A percentile compares a stretch with the other conserved stretches of the same genome.
These are phyloP conservation scores for Gypsophila paniculata DNA, from an alignment of 179 eudicot genomes.

Conservation along the genomic window DNA sequence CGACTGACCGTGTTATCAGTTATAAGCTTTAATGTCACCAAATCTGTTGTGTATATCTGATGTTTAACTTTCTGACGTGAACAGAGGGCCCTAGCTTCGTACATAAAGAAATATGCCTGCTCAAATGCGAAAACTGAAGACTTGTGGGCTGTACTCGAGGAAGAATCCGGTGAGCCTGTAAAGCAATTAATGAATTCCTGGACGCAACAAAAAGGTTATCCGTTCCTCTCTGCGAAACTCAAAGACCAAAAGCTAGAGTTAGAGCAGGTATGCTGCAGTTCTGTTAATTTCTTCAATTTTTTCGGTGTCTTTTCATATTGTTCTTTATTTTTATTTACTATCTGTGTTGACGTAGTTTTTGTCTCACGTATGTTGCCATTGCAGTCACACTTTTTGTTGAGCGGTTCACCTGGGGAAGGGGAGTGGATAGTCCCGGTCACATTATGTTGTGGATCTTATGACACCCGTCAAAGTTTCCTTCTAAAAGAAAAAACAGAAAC, in stretches of 20 bases:
- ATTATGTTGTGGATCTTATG: conserved; percentile 71
- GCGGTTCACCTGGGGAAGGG: conserved; percentile 72
- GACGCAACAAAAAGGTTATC: conserved; percentile 97
- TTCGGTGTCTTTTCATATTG: background rate
- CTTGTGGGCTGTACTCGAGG: conserved; percentile 89
- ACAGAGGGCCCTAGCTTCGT: conserved; percentile 89
- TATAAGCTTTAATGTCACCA: background rate
- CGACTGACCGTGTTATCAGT: too few relatives aligned
- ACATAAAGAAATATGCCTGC: conserved; percentile 76
- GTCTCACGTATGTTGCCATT: conserved; percentile 2
- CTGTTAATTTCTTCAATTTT: background rate
- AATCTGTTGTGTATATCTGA: background rate
- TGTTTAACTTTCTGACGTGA: conserved; percentile 11
- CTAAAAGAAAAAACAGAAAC: conserved; percentile 56
- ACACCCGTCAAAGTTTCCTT: conserved; percentile 55
- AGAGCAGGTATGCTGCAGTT: conserved; percentile 59
- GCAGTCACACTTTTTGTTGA: conserved; percentile 75
- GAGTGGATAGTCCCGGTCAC: conserved; percentile 95
- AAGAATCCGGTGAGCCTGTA: conserved; percentile 90
- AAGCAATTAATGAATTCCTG: conserved; percentile 79
- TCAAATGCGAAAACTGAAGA: conserved; percentile 98
- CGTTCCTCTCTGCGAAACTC: conserved; percentile 70
- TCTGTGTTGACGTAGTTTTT: background rate
- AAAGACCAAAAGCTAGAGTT: conserved; percentile 63
- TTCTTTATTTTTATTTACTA: background rate